Evolutionary conservation across 257 asterid species (phyloP).

Genomic region (Gentiana macrophylla): DNA sequence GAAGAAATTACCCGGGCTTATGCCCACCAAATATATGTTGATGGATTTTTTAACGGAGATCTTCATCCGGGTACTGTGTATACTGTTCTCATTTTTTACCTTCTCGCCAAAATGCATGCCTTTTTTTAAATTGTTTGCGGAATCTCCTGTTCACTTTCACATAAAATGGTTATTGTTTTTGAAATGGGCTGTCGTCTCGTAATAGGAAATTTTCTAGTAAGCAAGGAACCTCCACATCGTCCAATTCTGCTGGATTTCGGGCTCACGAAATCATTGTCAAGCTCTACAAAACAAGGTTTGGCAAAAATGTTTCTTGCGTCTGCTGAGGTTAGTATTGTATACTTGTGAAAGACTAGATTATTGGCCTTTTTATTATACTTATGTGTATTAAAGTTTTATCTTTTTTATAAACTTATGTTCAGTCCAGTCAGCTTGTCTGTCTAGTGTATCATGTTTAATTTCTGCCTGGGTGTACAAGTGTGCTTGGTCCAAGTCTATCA

Average conservation of each 20-base stretch:
- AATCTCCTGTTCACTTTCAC: no score
- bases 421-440: no score
- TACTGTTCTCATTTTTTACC: neutral
- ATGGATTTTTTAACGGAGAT: conserved; percentile 98
- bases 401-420: no score
- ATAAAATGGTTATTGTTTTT: conserved; percentile 3
- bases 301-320: conserved; percentile 97
- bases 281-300: conserved; percentile 67
- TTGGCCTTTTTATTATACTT: no score
- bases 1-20: conserved; percentile 97
- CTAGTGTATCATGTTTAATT: no score
- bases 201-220: conserved; percentile 90
- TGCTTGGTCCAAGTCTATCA: no score
- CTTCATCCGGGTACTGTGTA: conserved; percentile 83
- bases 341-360: neutral
- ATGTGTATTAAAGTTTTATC: no score
- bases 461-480: no score
- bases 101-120: no score
- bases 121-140: neutral
- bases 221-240: conserved; percentile 88
- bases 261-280: conserved; percentile 74
- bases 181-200: conserved; percentile 8
- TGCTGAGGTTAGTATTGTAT: conserved; percentile 65
- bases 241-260: conserved; percentile 95
- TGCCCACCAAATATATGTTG: conserved; percentile 96